Evolutionary conservation across 176 grass and related monocot species (phyloP).

Genomic region (Melocanna baccifera): DNA sequence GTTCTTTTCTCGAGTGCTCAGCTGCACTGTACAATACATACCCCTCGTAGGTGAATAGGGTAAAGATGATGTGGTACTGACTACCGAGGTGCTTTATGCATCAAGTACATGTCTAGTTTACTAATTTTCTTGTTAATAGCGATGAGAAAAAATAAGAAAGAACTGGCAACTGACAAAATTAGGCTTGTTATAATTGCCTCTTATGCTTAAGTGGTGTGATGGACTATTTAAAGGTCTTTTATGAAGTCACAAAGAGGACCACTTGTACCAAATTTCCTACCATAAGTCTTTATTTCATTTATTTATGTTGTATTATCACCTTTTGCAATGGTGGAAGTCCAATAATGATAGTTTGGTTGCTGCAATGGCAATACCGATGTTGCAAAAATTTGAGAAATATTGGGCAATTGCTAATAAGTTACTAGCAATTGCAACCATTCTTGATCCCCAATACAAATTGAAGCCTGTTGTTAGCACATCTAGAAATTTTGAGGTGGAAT

Average conservation of each 20-base stretch:
- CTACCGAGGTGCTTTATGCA: no score
- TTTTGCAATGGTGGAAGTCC: background rate
- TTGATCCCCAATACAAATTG: conserved; percentile 45
- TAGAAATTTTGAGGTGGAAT: no score
- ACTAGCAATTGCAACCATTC: conserved; percentile 29
- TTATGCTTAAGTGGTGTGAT: background rate
- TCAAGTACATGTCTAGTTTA: no score
- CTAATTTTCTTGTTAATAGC: no score
- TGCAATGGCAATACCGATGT: conserved; percentile 37
- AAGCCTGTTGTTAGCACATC: conserved; percentile 31
- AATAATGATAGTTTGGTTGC: background rate
- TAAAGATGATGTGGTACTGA: no score
- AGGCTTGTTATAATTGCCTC: no score
- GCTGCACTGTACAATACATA: no score
- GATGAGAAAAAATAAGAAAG: no score
- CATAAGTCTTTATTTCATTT: conserved; percentile 29
- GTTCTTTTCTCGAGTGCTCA: no score
- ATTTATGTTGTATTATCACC: conserved; percentile 26
- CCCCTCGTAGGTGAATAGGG: no score
- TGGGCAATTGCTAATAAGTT: background rate
- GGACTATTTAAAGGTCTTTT: conserved; percentile 24
- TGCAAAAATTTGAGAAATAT: conserved; percentile 39
- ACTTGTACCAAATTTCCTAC: conserved; percentile 18
- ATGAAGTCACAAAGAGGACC: conserved; percentile 19
- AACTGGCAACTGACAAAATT: no score